Conservation (phyloP, 192 early-diverging fungal genomes). For the Lobosporangium transversale region DNA sequence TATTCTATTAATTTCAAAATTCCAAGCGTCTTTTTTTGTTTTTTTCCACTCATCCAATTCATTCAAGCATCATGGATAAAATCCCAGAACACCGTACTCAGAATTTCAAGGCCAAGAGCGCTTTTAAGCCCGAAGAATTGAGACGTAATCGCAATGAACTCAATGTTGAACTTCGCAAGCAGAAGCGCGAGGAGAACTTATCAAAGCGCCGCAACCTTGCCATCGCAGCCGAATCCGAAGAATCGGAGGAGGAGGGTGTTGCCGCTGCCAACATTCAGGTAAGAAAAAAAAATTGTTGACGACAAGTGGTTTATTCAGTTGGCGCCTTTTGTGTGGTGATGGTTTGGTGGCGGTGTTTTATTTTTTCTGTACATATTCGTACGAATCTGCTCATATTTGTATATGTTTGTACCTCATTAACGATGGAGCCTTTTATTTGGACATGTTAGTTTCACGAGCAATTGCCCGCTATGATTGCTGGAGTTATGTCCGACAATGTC, state of each 20-base stretch:
- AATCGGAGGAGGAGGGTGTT: slow-evolving; percentile 84
- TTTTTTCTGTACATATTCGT: too few relatives aligned
- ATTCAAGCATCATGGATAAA: slow-evolving; percentile 54
- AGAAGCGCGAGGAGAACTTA: slow-evolving; percentile 94
- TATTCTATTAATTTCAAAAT: too few relatives aligned
- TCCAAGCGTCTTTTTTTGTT: neutral
- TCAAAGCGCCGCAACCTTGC: slow-evolving; percentile 93
- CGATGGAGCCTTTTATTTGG: too few relatives aligned
- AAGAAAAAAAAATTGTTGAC: too few relatives aligned
- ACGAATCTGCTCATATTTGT: too few relatives aligned
- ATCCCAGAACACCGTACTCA: slow-evolving; percentile 70
- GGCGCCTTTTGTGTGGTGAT: too few relatives aligned
- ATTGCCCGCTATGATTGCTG: slow-evolving; percentile 81
- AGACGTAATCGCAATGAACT: slow-evolving; percentile 93
- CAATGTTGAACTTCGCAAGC: slow-evolving; percentile 92
- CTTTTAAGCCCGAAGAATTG: slow-evolving; percentile 90
- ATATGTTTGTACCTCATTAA: too few relatives aligned
- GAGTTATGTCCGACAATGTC: slow-evolving; percentile 79
- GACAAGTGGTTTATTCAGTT: too few relatives aligned
- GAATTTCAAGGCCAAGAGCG: slow-evolving; percentile 88
- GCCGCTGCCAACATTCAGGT: slow-evolving; percentile 67
- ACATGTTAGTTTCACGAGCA: slow-evolving; percentile 80
- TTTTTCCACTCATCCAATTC: slow-evolving; percentile 1
- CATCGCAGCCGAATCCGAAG: slow-evolving; percentile 63
- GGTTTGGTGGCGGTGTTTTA: too few relatives aligned